Evolutionary conservation across 2,329 filamentous ascomycete species (phyloP).

Genomic region (Aspergillus ochraceoroseus): DNA sequence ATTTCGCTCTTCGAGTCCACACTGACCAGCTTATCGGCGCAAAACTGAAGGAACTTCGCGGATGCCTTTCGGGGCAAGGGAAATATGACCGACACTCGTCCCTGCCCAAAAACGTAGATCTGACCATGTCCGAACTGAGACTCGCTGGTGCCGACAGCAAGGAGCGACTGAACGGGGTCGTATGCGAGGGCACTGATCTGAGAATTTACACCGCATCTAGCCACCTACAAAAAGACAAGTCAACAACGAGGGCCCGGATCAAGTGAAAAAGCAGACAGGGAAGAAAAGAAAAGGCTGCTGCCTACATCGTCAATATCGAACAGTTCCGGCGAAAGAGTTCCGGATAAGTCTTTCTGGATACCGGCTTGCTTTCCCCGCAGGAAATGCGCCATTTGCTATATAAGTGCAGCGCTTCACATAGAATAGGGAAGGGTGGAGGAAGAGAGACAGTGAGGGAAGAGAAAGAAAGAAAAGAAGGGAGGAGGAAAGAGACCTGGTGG

Average conservation of each 20-base stretch:
- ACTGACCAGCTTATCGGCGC: conserved; percentile 75
- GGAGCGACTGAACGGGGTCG: conserved; percentile 86
- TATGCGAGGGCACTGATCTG: conserved; percentile 75
- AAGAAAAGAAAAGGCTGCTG: conserved; percentile 21
- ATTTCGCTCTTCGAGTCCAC: conserved; percentile 84
- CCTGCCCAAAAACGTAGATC: conserved; percentile 83
- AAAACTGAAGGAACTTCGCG: conserved; percentile 75
- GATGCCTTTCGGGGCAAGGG: conserved; percentile 66
- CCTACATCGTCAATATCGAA: conserved; percentile 75
- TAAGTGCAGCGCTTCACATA: conserved; percentile 3
- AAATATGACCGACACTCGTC: conserved; percentile 71
- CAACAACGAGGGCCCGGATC: background rate
- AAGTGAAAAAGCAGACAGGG: background rate
- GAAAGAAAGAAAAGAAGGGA: conserved; percentile 19
- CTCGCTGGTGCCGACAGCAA: conserved; percentile 86
- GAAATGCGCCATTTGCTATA: conserved; percentile 69
- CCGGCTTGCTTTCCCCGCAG: conserved; percentile 89
- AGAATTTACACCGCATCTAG: conserved; percentile 75
- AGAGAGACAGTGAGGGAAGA: conserved; percentile 16
- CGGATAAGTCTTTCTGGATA: conserved; percentile 84
- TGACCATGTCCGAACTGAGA: conserved; percentile 79
- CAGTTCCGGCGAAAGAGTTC: conserved; percentile 68
- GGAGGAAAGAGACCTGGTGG: conserved; percentile 19
- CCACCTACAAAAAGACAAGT: conserved; percentile 45
- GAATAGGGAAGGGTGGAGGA: conserved; percentile 10